A percentile compares a stretch with the other conserved stretches of the same genome.
Evolutionary conservation across 2,329 filamentous ascomycete genomes (phyloP).

Genomic region (Penicillium rolfsii): DNA sequence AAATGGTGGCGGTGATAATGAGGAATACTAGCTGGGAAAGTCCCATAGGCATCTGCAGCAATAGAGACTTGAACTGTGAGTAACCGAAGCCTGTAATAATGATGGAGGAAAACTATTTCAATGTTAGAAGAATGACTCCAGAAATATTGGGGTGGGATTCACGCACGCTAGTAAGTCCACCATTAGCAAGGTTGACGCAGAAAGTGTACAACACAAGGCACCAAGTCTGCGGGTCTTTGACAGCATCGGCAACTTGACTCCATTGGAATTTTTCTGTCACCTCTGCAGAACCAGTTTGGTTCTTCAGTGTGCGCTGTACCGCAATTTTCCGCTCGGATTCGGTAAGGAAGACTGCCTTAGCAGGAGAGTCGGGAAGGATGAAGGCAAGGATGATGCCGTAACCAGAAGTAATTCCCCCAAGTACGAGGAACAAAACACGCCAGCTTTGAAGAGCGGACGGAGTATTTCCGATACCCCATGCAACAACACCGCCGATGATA

Average conservation of each 20-base stretch:
- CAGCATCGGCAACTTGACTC: constrained; percentile 8
- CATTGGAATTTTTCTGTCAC: not conserved
- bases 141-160: not conserved
- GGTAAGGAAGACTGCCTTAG: constrained; percentile 1
- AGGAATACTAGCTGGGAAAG: constrained; percentile 4
- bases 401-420: constrained; percentile 6
- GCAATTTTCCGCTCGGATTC: not conserved
- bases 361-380: constrained; percentile 5
- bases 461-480: constrained; percentile 28
- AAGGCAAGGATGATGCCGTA: constrained; percentile 5
- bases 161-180: constrained; percentile 16
- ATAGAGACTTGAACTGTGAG: not conserved
- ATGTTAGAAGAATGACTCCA: not conserved
- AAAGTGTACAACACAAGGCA: constrained; percentile 19
- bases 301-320: constrained; percentile 3
- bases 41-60: constrained; percentile 9
- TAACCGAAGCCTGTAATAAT: constrained; percentile 9
- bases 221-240: constrained; percentile 13
- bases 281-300: not conserved
- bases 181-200: constrained; percentile 23
- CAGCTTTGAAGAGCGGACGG: not conserved
- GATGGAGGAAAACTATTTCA: not conserved
- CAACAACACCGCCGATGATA: constrained; percentile 22
- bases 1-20: constrained; percentile 3
- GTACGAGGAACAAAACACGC: constrained; percentile 2